Base-by-base conservation (phyloP, 495 filamentous ascomycete genomes). In the Apiosordaria backusii region DNA sequence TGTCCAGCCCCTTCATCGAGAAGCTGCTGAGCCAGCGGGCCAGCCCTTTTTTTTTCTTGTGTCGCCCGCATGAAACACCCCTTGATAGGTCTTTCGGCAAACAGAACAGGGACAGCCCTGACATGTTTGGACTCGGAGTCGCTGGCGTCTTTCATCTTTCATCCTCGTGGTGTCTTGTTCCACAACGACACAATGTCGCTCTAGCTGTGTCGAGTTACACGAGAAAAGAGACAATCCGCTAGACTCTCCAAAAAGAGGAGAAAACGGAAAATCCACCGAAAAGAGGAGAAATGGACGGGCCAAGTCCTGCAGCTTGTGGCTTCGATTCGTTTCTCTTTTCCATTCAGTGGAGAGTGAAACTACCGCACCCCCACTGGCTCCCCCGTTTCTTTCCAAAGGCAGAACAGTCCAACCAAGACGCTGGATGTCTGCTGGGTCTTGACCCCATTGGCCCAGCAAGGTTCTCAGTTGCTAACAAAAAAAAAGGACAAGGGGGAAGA, bases 311-410 rank as follows among this genome's bases (percentile, higher is more conserved):
- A 45, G 35, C 35, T 45, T 45, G 35, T 45, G 35, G 35, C 35
- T 55, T 55, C 52, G 52, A 55, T 55, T 55, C 22, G 52, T 55
- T 55, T 55, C 52, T 23, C 10, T 55, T 55, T 55, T 55, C 52
- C 52, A 55, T 19, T 21, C 21, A 18, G n/a, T 19, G 52, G 22
- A 55, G 52, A 55, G n/a, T 15, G 22, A 22, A 55, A 55, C 0
- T n/a, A 4, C 22, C 52, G 4, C 13, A 15, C 0, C 52, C 52
- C 13, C 52, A 19, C 52, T 16, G 40, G 40, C 16, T 50, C 40
- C 52, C 52, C 50, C 19, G 50, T 21, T 55, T 55, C 21, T 55
- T 18, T 21, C 4, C 16, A 53, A 16, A 21, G 50, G 13, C 4
- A 55, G 10, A 55, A 55, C 52, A 55, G 22, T 6, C 52, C 52